Evolutionary conservation across 2,329 filamentous ascomycete genomes (phyloP).

Genomic region (Aspergillus candidus): DNA sequence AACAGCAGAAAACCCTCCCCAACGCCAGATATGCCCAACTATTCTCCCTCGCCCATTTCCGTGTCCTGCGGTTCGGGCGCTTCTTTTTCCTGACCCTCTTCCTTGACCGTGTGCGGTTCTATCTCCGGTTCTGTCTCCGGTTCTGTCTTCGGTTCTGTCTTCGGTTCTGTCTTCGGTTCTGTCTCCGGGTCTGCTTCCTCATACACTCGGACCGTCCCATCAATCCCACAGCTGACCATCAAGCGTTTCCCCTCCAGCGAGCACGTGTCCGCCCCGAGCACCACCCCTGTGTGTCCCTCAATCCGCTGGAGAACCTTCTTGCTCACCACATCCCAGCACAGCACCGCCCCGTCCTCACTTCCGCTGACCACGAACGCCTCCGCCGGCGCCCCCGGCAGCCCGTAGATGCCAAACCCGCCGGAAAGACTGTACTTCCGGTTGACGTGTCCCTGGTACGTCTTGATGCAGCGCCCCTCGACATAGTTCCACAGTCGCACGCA

Average conservation of each 20-base stretch:
- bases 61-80: constrained; percentile 4
- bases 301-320: constrained; percentile 73
- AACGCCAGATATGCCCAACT: neutral
- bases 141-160: neutral
- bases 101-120: neutral
- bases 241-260: constrained; percentile 42
- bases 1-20: no score
- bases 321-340: constrained; percentile 84
- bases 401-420: constrained; percentile 71
- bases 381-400: constrained; percentile 27
- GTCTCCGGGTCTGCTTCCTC: constrained; percentile 33
- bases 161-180: neutral
- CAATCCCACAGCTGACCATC: constrained; percentile 58
- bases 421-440: constrained; percentile 82
- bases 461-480: constrained; percentile 80
- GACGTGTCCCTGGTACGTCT: constrained; percentile 90
- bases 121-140: neutral
- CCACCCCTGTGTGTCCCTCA: constrained; percentile 51
- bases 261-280: constrained; percentile 57
- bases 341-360: constrained; percentile 77
- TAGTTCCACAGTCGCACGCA: constrained; percentile 94
- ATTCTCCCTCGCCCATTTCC: constrained; percentile 10
- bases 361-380: constrained; percentile 69
- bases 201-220: constrained; percentile 59
- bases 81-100: no score